phyloP scores from a whole-genome alignment of 768 basidiomycete genomes.

The Boletales sp. region DNA sequence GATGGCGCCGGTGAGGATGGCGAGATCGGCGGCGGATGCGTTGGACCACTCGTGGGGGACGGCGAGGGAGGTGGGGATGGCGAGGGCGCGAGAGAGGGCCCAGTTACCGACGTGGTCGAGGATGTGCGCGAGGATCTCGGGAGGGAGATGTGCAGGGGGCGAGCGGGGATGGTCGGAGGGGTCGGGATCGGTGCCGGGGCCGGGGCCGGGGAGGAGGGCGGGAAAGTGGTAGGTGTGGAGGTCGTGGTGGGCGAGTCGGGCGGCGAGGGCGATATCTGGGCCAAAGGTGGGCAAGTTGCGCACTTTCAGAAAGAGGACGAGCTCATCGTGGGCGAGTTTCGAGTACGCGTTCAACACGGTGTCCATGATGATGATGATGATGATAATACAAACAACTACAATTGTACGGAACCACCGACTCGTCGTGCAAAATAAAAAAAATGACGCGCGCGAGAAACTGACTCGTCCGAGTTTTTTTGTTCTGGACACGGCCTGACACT shows the following conservation, averaged over 20 bases:
- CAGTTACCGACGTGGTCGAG: slow-evolving; percentile 79
- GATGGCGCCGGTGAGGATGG: slow-evolving; percentile 65
- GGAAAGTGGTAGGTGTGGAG: slow-evolving; percentile 67
- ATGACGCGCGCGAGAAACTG: too few species aligned
- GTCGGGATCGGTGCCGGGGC: too few species aligned
- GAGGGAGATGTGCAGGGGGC: slow-evolving; percentile 68
- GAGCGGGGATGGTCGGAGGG: slow-evolving; percentile 37
- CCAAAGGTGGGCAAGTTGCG: slow-evolving; percentile 68
- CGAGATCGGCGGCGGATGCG: slow-evolving; percentile 65
- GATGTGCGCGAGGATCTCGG: slow-evolving; percentile 74
- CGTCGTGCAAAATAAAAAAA: too few species aligned
- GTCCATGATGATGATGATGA: slow-evolving; percentile 5
- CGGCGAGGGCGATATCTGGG: slow-evolving; percentile 59
- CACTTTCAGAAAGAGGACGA: slow-evolving; percentile 71
- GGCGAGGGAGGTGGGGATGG: slow-evolving; percentile 64
- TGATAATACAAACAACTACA: too few species aligned
- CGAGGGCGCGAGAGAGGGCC: slow-evolving; percentile 78
- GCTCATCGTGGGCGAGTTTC: slow-evolving; percentile 61
- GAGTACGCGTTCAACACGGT: slow-evolving; percentile 68
- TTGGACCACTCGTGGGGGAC: slow-evolving; percentile 69
- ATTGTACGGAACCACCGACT: slow-evolving; percentile 75
- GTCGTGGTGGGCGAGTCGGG: slow-evolving; percentile 72
- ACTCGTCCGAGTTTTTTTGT: too few species aligned
- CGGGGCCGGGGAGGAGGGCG: slow-evolving; percentile 28
- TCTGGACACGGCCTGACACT: slow-evolving; percentile 89